phyloP scores from a whole-genome alignment of 192 early-diverging fungal genomes.

The Coemansia sp. region DNA sequence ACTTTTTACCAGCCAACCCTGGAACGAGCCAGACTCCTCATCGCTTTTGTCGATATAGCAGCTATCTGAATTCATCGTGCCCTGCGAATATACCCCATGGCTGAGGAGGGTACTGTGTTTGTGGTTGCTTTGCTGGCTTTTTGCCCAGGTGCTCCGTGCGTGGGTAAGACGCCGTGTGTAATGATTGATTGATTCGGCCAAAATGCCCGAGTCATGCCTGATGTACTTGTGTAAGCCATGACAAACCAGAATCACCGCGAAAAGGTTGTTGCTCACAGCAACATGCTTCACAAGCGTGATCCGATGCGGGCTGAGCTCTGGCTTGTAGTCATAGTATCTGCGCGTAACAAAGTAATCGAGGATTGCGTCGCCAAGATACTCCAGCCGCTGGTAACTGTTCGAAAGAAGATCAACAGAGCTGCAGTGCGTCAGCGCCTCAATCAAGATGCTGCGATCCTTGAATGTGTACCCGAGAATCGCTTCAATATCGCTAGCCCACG shows the following conservation, averaged over 20 bases:
- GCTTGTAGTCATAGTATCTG: constrained; percentile 70
- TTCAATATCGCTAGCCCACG: constrained; percentile 21
- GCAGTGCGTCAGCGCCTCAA: constrained; percentile 87
- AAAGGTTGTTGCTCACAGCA: constrained; percentile 82
- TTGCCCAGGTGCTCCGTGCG: constrained; percentile 28
- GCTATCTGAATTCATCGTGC: too few relatives aligned
- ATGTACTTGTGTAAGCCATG: constrained; percentile 68
- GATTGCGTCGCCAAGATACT: constrained; percentile 83
- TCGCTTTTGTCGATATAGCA: neutral
- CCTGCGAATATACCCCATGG: neutral
- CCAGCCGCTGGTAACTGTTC: constrained; percentile 86
- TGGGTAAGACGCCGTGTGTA: constrained; percentile 57
- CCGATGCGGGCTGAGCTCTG: constrained; percentile 66
- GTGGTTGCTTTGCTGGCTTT: neutral
- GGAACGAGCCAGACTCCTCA: neutral
- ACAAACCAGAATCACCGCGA: constrained; percentile 68
- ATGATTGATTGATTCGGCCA: constrained; percentile 60
- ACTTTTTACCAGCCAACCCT: neutral
- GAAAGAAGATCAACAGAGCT: constrained; percentile 58
- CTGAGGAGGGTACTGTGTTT: neutral
- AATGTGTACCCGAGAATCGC: constrained; percentile 62
- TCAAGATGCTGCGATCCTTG: constrained; percentile 62
- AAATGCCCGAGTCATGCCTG: constrained; percentile 59
- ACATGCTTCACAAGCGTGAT: constrained; percentile 85
- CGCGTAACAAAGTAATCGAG: constrained; percentile 78